Evolutionary conservation across 2,329 filamentous ascomycete genomes (phyloP), one percentile per base, ranked within the genome.

Genomic region (Curvularia verruculosa): DNA sequence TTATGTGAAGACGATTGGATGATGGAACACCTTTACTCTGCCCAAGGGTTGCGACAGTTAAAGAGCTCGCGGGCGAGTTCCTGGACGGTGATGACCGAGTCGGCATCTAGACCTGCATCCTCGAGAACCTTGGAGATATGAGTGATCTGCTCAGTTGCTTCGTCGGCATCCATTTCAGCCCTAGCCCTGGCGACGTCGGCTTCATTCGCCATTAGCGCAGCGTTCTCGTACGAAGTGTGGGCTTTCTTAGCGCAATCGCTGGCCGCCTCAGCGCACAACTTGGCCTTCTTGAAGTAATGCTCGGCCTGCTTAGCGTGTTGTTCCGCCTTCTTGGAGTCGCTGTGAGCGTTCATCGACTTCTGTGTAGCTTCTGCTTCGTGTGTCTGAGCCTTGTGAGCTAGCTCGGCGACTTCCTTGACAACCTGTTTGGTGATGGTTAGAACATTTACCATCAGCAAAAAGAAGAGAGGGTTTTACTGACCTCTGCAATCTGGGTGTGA

Each of bases 401-500:
- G 28, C 28, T 29, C 8, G 28, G 12, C 28, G 28, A 29, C 9
- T 29, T 29, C 28, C 10, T 60, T 52, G 10, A 72, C 37, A n/a
- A 71, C 50, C 69, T 74, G 54, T 54, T 53, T 56, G 4, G 37
- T 55, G 46, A 28, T 43, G 6, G 56, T 68, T 53, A 72, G 63
- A 23, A 52, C 3, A 29, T 56, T 21, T 37, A 63, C 57, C 12
- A 52, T 5, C 23, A 53, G 41, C 13, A 58, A 39, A 15, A 45
- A 21, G 13, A 23, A 51, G 31, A 28, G 18, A 59, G 46, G 37
- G 49, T 37, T 31, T 29, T 36, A 67, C 63, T 55, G 37, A 73
- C 70, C 63, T 73, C 63, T 54, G 67, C 65, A 21, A 71, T 68
- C 43, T 69, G 58, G 6, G 70, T 36, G 23, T 60, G 59, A 29